These are phyloP conservation scores for Dryas alaskensis DNA, from an alignment of 306 rosid species.

Conservation along the genomic window DNA sequence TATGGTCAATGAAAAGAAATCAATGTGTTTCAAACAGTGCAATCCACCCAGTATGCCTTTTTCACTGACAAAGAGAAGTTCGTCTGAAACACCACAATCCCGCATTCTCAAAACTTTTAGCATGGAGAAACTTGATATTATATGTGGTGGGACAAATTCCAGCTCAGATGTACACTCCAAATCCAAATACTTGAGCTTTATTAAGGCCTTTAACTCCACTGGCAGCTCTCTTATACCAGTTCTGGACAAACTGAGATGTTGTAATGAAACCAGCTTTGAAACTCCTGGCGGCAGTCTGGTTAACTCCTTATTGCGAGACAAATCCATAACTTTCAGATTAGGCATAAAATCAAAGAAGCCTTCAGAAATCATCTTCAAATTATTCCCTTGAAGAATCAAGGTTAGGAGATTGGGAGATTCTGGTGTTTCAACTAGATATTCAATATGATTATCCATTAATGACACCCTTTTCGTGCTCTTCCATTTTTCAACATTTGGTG, in stretches of 20 bases:
- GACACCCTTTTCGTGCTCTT: not conserved
- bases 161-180: not conserved
- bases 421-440: not conserved
- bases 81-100: not conserved
- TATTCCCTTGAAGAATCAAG: not conserved
- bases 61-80: not conserved
- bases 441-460: not conserved
- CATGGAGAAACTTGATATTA: not conserved
- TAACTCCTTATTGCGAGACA: not conserved
- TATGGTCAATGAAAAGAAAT: not conserved
- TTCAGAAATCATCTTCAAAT: not conserved
- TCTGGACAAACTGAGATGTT: not conserved
- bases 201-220: slow-evolving; percentile 1
- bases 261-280: not conserved
- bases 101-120: not conserved
- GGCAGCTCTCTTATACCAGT: slow-evolving; percentile 8
- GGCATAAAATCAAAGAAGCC: slow-evolving; percentile 6
- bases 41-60: not conserved
- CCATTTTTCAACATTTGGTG: not conserved
- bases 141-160: not conserved
- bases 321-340: slow-evolving; percentile 6
- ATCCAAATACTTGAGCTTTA: not conserved
- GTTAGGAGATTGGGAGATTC: slow-evolving; percentile 3
- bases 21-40: not conserved
- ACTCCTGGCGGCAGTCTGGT: not conserved